A percentile compares a stretch with the other conserved stretches of the same genome.
These are phyloP conservation scores for Didymella pinodella DNA, from an alignment of 2,329 filamentous ascomycete species.

Conservation along the genomic window DNA sequence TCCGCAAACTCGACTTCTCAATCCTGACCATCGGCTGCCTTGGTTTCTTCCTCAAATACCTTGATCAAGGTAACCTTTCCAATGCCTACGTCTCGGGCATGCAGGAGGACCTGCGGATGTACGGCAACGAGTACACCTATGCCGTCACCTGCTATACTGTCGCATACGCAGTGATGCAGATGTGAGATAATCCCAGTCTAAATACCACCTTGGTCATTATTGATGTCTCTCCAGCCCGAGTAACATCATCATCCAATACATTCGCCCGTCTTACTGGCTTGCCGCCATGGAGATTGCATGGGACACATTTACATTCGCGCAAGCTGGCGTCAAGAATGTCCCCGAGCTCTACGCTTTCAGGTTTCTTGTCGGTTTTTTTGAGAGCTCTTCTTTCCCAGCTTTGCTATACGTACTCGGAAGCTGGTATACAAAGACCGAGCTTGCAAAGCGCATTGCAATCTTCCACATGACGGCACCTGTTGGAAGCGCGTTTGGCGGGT, in stretches of 20 bases:
- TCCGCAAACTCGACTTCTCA: constrained; percentile 58
- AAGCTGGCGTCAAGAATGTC: not conserved
- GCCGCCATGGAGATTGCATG: constrained; percentile 11
- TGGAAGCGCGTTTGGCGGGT: constrained; percentile 5
- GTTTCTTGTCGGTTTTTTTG: not conserved
- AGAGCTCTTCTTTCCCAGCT: not conserved
- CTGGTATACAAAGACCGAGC: not conserved
- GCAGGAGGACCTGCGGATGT: constrained; percentile 11
- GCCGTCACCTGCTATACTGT: constrained; percentile 9
- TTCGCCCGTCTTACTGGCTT: constrained; percentile 7
- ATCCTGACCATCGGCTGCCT: constrained; percentile 53
- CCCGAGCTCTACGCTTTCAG: not conserved
- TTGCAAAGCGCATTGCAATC: not conserved
- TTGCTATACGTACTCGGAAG: not conserved
- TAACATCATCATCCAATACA: constrained; percentile 13
- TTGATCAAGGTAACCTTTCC: constrained; percentile 10
- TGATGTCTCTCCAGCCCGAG: not conserved
- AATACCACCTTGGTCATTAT: not conserved
- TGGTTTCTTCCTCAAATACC: constrained; percentile 21
- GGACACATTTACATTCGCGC: not conserved
- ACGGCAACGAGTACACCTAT: constrained; percentile 12
- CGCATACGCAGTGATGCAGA: constrained; percentile 7
- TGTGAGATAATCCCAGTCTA: not conserved
- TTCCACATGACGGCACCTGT: constrained; percentile 2
- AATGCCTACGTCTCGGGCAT: not conserved